A percentile compares a stretch with the other conserved stretches of the same genome.
phyloP scores from a whole-genome alignment of 1,284 basidiomycete genomes.

The Xerocomus amazonicus region DNA sequence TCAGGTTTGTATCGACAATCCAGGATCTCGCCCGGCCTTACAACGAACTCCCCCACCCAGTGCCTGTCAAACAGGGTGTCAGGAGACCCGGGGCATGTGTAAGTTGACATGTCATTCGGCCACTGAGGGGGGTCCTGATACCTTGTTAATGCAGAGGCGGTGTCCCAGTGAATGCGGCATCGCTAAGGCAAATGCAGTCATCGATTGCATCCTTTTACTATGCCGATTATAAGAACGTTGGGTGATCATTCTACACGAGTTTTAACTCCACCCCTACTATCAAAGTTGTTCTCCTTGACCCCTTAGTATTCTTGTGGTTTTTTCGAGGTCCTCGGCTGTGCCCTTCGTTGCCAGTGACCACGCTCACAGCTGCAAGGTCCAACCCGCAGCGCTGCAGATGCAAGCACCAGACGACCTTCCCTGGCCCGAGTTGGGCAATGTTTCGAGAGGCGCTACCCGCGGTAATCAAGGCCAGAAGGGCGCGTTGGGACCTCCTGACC shows the following conservation, averaged over 20 bases:
- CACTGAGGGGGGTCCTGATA: slow-evolving; percentile 28
- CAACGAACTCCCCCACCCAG: slow-evolving; percentile 18
- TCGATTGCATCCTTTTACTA: slow-evolving; percentile 28
- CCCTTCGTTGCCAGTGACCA: slow-evolving; percentile 10
- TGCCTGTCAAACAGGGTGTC: slow-evolving; percentile 34
- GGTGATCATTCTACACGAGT: slow-evolving; percentile 35
- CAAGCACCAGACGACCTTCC: slow-evolving; percentile 67
- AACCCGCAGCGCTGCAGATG: slow-evolving; percentile 43
- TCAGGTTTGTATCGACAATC: slow-evolving; percentile 31
- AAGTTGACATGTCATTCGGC: slow-evolving; percentile 35
- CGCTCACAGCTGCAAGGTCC: slow-evolving; percentile 8
- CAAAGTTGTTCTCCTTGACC: slow-evolving; percentile 23
- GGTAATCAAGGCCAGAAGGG: slow-evolving; percentile 82
- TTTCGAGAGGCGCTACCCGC: slow-evolving; percentile 75
- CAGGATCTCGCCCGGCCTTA: slow-evolving; percentile 29
- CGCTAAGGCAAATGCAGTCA: slow-evolving; percentile 30
- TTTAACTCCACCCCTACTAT: slow-evolving; percentile 36
- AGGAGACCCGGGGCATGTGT: slow-evolving; percentile 34
- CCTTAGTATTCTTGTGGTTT: slow-evolving; percentile 17
- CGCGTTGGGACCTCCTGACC: slow-evolving; percentile 62
- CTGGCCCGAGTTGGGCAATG: slow-evolving; percentile 79
- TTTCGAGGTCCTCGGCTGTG: slow-evolving; percentile 15
- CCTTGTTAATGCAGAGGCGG: slow-evolving; percentile 30
- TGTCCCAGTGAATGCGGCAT: slow-evolving; percentile 34
- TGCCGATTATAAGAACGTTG: slow-evolving; percentile 35